Evolutionary conservation across 192 early-diverging fungal species (phyloP), one percentile per base, ranked within the genome.

Genomic region (Phycomyces nitens): DNA sequence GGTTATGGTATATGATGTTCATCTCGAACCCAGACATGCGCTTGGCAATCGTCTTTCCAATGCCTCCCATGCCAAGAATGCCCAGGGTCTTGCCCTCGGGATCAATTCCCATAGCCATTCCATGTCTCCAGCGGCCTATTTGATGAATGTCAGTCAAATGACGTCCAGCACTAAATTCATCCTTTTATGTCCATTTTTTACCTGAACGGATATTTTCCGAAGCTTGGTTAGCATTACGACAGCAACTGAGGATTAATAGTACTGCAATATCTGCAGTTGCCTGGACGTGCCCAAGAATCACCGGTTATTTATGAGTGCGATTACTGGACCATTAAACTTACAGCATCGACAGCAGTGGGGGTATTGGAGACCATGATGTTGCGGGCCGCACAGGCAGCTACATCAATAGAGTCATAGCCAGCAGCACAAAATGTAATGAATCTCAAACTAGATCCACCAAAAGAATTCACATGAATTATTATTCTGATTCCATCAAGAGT

Each of bases 21-120:
- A 82, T 77, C 27, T 76, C 80, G 27, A 75, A 82, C 8, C 70
- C 80, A 58, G 52, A 62, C 22, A 75, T 75, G 21, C 80, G 66
- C 54, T 82, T 75, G 4, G 80, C 80, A 29, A 79, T 74, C 0
- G 77, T 78, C 67, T 79, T 77, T 16, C 80, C 80, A 50, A 82
- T 71, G 4, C 80, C 77, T 20, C 80, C 80, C 65, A 79, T 67
- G 10, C 80, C 80, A 65, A 82, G 40, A 47, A 82, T 75, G 55
- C 80, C 80, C 15, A 82, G 15, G 11, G 65, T 60, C 42, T 73
- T 79, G 22, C 65, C 65, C 8, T 68, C 74, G 20, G 76, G 65
- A 22, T 79, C 73, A 20, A 64, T 65, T 9, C 80, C 80, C 50
- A 64, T 72, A 20, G 41, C 23, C 5, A 77, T 21, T 40, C 63